These are phyloP conservation scores for Dioscorea zingiberensis DNA, from an alignment of 106 monocot genomes.

Conservation along the genomic window DNA sequence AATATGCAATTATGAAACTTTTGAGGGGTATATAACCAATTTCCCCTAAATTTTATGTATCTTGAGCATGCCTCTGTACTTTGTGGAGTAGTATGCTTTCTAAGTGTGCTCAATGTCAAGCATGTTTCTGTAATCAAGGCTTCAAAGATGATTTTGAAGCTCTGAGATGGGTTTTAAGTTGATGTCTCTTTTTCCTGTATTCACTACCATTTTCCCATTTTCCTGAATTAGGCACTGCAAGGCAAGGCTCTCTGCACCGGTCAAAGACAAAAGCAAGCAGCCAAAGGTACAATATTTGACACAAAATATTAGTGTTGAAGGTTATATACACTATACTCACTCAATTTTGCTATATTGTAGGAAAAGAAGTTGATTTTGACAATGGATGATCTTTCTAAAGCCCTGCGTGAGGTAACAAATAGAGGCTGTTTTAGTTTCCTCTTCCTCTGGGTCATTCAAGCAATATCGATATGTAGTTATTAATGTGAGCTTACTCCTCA, in stretches of 20 bases:
- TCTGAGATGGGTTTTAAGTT: too few relatives aligned
- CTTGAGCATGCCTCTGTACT: too few relatives aligned
- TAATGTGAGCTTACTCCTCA: too few relatives aligned
- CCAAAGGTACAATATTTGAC: constrained; percentile 53
- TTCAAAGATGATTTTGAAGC: too few relatives aligned
- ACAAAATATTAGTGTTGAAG: background rate
- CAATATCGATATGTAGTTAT: background rate
- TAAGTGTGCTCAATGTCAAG: too few relatives aligned
- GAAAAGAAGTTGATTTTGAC: constrained; percentile 93
- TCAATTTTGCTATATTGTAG: constrained; percentile 28
- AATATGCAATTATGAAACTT: too few relatives aligned
- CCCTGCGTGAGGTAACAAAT: constrained; percentile 71
- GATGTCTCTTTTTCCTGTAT: too few relatives aligned
- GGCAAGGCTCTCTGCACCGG: constrained; percentile 72
- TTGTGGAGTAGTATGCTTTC: too few relatives aligned
- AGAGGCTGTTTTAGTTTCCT: background rate
- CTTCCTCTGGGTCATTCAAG: background rate
- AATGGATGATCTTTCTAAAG: constrained; percentile 98
- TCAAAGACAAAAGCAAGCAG: constrained; percentile 95
- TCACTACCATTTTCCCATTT: background rate
- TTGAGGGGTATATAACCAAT: too few relatives aligned
- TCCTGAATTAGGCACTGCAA: constrained; percentile 71
- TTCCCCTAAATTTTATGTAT: too few relatives aligned
- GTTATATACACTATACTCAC: background rate
- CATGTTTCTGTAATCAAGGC: too few relatives aligned